These are phyloP conservation scores for Vaccinium vitisidaea DNA, from an alignment of 148 eudicot genomes.

Conservation along the genomic window DNA sequence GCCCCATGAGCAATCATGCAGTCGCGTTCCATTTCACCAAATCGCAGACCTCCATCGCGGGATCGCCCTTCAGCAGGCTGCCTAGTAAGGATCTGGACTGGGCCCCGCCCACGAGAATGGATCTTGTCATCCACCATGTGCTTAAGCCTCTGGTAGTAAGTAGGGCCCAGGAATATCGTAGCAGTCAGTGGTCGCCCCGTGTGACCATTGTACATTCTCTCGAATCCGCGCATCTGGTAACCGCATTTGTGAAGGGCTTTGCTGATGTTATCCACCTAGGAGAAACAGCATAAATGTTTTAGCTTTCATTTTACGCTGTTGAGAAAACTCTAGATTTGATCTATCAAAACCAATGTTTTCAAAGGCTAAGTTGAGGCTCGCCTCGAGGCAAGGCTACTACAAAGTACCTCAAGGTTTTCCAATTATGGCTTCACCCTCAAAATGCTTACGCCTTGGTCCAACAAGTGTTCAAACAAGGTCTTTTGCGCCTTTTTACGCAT, in stretches of 20 bases:
- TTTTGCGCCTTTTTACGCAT: too few relatives aligned
- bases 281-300: not conserved
- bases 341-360: not conserved
- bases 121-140: conserved; percentile 98
- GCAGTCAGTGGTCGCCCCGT: conserved; percentile 74
- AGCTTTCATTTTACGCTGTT: not conserved
- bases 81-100: conserved; percentile 88
- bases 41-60: conserved; percentile 93
- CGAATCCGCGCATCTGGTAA: conserved; percentile 95
- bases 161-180: conserved; percentile 92
- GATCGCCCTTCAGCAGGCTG: conserved; percentile 98
- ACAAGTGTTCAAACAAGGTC: too few relatives aligned
- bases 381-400: too few relatives aligned
- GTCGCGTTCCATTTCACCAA: conserved; percentile 97
- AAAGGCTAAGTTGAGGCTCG: too few relatives aligned
- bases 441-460: too few relatives aligned
- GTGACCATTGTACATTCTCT: conserved; percentile 96
- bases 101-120: conserved; percentile 93
- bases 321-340: not conserved
- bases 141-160: conserved; percentile 92
- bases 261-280: conserved; percentile 81
- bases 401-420: too few relatives aligned
- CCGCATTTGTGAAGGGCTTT: conserved; percentile 95
- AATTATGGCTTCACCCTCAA: too few relatives aligned
- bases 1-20: conserved; percentile 99